Base-by-base conservation (phyloP, 495 filamentous ascomycete species). In the Pyrenopolyporus hunteri region DNA sequence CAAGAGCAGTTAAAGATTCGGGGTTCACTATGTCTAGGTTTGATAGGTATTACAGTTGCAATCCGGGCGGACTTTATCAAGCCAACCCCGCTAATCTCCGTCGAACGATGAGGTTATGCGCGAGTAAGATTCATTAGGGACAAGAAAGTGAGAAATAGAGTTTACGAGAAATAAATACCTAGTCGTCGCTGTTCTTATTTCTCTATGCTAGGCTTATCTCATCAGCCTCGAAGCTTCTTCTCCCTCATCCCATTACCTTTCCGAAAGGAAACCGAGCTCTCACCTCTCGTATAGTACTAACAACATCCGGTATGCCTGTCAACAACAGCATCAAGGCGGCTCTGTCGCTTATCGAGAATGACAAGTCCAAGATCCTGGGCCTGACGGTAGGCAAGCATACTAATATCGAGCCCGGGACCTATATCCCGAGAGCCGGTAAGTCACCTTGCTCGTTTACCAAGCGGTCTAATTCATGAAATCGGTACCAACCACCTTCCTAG, bases 291-390 rank as follows among this genome's bases (percentile, higher is more conserved):
- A 23, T 42, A 14, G 23, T 17, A n/a, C n/a, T 6, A 46, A 7
- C 25, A 20, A 6, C 33, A 59, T 49, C n/a, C 10, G 20, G 55
- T n/a, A 64, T 64, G 61, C 55, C 36, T 26, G 3, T 19, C 8
- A 49, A 17, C 14, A 50, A 20, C 13, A 42, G 33, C 43, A 13
- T 51, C 22, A 56, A 59, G 23, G 14, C 28, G 31, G 55, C 49
- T 3, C 17, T 65, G 13, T 59, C 56, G 36, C 36, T 65, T 6
- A 52, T 60, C 2, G 40, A 60, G 39, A 52, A 37, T 7, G 51
- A 66, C 46, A 56, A 60, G 46, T 57, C 56, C 7, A 60, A 66
- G 17, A 14, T 57, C 26, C 22, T 66, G 3, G 57, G 63, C 11
- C 47, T 66, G 29, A 52, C 31, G 2, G 20, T 60, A 33, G 51